Percentiles rank a stretch among this genome's conserved stretches.
Evolutionary conservation across 1,139 yeast genomes (phyloP).

Genomic region (Zhuliangozyma parablackwelliae): DNA sequence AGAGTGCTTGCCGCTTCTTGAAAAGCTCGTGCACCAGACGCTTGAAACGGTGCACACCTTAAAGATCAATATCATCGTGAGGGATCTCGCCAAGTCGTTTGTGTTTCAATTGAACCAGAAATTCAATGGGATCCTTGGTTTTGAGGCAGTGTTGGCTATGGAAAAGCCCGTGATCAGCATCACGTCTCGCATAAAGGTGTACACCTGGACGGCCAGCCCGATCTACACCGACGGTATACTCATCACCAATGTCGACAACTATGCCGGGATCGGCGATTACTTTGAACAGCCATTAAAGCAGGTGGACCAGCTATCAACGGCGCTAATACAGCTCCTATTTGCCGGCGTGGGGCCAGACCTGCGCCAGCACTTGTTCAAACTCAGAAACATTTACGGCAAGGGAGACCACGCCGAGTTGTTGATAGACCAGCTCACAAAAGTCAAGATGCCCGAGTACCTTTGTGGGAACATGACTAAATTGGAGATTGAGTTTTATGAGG

Average conservation of each 20-base stretch:
- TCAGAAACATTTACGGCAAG: constrained; percentile 36
- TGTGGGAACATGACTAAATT: constrained; percentile 24
- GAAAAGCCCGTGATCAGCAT: constrained; percentile 10
- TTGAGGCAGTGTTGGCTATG: constrained; percentile 14
- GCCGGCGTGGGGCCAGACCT: constrained; percentile 10
- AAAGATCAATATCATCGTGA: constrained; percentile 25
- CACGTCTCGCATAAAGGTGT: constrained; percentile 20
- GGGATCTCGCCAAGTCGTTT: constrained; percentile 26
- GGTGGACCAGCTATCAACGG: constrained; percentile 22
- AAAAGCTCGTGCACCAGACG: constrained; percentile 9
- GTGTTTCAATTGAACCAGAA: constrained; percentile 25
- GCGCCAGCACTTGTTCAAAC: constrained; percentile 18
- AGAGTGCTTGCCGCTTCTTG: constrained; percentile 13
- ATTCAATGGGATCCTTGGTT: constrained; percentile 17
- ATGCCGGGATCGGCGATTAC: constrained; percentile 24
- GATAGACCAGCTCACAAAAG: constrained; percentile 20
- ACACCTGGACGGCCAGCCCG: constrained; percentile 32
- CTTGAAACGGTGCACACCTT: constrained; percentile 7
- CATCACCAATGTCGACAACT: constrained; percentile 14
- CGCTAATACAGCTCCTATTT: constrained; percentile 24
- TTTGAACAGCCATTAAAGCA: constrained; percentile 33
- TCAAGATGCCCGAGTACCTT: constrained; percentile 26
- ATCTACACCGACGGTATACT: constrained; percentile 24
- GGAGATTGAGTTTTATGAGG: constrained; percentile 35
- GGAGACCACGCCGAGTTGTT: constrained; percentile 37